Percentiles rank a stretch among this genome's conserved stretches.
Evolutionary conservation across 345 rosid genomes (phyloP).

Genomic region (Citrus hindsii): DNA sequence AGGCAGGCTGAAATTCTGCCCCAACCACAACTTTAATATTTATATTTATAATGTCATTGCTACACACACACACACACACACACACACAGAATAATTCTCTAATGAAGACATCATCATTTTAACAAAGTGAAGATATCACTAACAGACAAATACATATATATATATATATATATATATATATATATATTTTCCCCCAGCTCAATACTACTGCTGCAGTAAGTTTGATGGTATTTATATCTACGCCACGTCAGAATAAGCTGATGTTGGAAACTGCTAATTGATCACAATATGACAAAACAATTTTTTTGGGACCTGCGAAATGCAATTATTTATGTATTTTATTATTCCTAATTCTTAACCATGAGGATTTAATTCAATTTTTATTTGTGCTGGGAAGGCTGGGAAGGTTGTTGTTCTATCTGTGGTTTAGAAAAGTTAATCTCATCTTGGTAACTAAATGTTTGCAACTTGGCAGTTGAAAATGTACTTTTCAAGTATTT

Average conservation of each 20-base stretch:
- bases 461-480: neutral
- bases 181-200: neutral
- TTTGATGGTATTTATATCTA: neutral
- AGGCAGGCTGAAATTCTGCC: neutral
- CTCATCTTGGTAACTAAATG: neutral
- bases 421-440: neutral
- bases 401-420: neutral
- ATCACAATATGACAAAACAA: neutral
- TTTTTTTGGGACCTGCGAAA: neutral
- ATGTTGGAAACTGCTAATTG: constrained; percentile 1
- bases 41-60: neutral
- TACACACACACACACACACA: too few relatives aligned
- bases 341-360: neutral
- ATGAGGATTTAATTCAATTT: neutral
- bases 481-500: neutral
- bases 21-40: neutral
- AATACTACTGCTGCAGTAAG: neutral
- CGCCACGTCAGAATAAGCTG: neutral
- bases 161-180: too few relatives aligned
- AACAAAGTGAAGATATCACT: too few relatives aligned
- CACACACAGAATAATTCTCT: too few relatives aligned
- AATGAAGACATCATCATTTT: too few relatives aligned
- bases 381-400: neutral
- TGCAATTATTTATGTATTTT: neutral
- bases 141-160: too few relatives aligned